These are phyloP conservation scores for Phaeodactylum tricornutum DNA, from an alignment of 108 stramenopile genomes.

Conservation along the genomic window DNA sequence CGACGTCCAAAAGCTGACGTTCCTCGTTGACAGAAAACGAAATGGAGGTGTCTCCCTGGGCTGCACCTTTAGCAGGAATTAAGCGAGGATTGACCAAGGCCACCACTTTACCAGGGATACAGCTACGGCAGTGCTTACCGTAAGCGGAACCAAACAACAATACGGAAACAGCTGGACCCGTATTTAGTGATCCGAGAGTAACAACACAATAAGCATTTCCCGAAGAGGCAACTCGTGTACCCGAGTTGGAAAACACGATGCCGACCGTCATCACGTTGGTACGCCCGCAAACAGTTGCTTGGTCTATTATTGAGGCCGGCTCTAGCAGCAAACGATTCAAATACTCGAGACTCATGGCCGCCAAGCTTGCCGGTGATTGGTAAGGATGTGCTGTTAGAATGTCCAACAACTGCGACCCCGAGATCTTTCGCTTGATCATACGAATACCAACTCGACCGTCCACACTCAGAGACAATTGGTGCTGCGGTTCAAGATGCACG, in stretches of 20 bases:
- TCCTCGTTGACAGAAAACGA: conserved; percentile 48
- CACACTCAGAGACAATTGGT: neutral
- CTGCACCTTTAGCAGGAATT: conserved; percentile 24
- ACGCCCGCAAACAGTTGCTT: conserved; percentile 32
- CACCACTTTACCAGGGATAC: conserved; percentile 39
- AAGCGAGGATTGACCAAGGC: conserved; percentile 44
- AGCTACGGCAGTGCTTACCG: conserved; percentile 16
- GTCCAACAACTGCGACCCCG: conserved; percentile 32
- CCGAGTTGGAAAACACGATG: conserved; percentile 41
- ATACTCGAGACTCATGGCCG: conserved; percentile 26
- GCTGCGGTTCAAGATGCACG: neutral
- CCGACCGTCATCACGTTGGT: conserved; percentile 36
- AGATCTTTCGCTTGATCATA: conserved; percentile 30
- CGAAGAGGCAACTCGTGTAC: conserved; percentile 35
- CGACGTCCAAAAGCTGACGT: conserved; percentile 45
- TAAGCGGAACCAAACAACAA: conserved; percentile 77
- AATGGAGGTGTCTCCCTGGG: conserved; percentile 22
- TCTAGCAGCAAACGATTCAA: conserved; percentile 20
- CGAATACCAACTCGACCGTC: conserved; percentile 36
- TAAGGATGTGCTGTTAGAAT: conserved; percentile 20
- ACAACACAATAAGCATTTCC: conserved; percentile 66
- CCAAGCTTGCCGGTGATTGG: conserved; percentile 28
- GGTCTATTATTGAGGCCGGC: conserved; percentile 23
- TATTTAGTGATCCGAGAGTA: conserved; percentile 40
- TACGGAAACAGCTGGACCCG: conserved; percentile 49